A percentile compares a stretch with the other conserved stretches of the same genome.
These are phyloP conservation scores for Cyclostephanos tholiformis DNA, from an alignment of 108 stramenopile genomes.

Conservation along the genomic window DNA sequence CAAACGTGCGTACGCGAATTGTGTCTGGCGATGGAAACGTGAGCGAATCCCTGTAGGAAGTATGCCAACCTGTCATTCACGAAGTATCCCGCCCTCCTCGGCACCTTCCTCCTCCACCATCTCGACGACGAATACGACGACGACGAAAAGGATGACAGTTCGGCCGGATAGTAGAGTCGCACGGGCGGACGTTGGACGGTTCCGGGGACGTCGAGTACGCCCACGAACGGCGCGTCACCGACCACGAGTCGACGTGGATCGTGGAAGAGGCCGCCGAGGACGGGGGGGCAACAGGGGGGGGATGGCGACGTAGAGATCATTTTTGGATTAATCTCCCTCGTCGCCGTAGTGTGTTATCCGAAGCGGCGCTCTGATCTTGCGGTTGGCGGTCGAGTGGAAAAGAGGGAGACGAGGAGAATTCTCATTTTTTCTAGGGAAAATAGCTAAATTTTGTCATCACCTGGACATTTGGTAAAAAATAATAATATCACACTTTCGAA, in stretches of 20 bases:
- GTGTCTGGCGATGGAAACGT: constrained; percentile 35
- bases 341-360: too few species aligned
- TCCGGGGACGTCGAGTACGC: constrained; percentile 39
- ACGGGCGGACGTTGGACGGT: constrained; percentile 34
- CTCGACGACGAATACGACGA: too few species aligned
- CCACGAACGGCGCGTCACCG: constrained; percentile 38
- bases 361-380: too few species aligned
- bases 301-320: too few species aligned
- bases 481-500: too few species aligned
- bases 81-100: constrained; percentile 26
- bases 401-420: too few species aligned
- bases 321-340: too few species aligned
- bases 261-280: constrained; percentile 22
- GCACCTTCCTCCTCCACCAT: neutral
- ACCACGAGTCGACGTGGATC: constrained; percentile 30
- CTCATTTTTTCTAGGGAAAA: too few species aligned
- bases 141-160: neutral
- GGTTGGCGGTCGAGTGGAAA: too few species aligned
- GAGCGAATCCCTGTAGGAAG: constrained; percentile 40
- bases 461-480: too few species aligned
- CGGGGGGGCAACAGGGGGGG: too few species aligned
- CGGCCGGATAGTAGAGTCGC: constrained; percentile 43
- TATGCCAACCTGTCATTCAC: constrained; percentile 32
- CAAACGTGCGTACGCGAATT: constrained; percentile 27
- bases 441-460: too few species aligned